Percentiles rank a stretch among this genome's conserved stretches.
These are phyloP conservation scores for Microsporum ferrugineum DNA, from an alignment of 2,329 filamentous ascomycete genomes.

Conservation along the genomic window DNA sequence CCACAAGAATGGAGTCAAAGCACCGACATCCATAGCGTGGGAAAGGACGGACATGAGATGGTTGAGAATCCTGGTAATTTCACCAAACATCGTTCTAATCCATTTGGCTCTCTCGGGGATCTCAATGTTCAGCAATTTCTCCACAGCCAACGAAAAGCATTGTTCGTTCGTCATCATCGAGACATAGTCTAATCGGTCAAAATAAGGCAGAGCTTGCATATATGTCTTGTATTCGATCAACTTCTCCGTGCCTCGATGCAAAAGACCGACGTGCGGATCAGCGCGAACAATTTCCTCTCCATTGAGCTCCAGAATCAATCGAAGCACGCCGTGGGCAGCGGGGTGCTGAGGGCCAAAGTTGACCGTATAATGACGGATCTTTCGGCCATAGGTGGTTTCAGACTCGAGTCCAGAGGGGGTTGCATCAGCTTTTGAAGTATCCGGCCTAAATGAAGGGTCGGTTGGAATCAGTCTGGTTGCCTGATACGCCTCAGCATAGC, in stretches of 20 bases:
- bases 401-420: conserved; percentile 35
- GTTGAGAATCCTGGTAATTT: conserved; percentile 88
- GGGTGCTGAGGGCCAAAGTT: conserved; percentile 99
- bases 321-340: conserved; percentile 93
- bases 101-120: conserved; percentile 92
- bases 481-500: conserved; percentile 41
- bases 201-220: conserved; percentile 94
- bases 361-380: conserved; percentile 97
- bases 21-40: conserved; percentile 98
- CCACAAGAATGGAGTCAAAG: conserved; percentile 96
- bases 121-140: conserved; percentile 96
- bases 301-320: conserved; percentile 92
- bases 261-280: conserved; percentile 89
- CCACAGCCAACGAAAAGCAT: conserved; percentile 86
- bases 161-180: conserved; percentile 99
- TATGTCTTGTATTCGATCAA: conserved; percentile 99
- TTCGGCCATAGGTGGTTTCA: conserved; percentile 47
- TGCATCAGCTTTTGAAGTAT: not conserved
- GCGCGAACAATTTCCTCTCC: conserved; percentile 95
- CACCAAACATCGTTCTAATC: conserved; percentile 89
- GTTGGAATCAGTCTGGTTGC: conserved; percentile 47
- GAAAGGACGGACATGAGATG: conserved; percentile 96
- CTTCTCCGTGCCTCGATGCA: conserved; percentile 97
- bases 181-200: conserved; percentile 96
- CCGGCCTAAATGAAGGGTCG: conserved; percentile 40